Conservation (phyloP, 2,329 filamentous ascomycete species). For the Aureobasidium sp. region DNA sequence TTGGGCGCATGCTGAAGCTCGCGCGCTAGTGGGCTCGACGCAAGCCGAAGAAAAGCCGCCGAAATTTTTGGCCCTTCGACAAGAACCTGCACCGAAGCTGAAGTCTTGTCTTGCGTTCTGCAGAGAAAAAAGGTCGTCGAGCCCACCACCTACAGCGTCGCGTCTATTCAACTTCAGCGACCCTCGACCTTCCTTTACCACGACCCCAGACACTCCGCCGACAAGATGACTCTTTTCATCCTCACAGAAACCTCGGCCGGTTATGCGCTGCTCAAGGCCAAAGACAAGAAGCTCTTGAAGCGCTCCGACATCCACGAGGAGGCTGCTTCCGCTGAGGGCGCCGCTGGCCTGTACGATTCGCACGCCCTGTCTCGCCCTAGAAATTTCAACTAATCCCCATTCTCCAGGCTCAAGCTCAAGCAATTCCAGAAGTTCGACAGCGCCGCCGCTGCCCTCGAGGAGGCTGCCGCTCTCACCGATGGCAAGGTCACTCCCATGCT, state of each 20-base stretch:
- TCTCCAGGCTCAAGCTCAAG: constrained; percentile 67
- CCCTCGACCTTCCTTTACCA: background rate
- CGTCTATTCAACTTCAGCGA: background rate
- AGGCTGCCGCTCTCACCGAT: constrained; percentile 80
- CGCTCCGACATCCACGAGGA: constrained; percentile 69
- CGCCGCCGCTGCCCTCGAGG: constrained; percentile 79
- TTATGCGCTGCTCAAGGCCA: constrained; percentile 96
- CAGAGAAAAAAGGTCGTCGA: constrained; percentile 8
- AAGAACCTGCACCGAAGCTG: background rate
- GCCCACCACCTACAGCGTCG: background rate
- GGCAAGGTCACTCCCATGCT: constrained; percentile 82
- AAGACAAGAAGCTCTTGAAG: constrained; percentile 96
- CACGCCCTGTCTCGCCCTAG: background rate
- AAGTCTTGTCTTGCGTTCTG: background rate
- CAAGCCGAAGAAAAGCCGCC: background rate
- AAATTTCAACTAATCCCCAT: background rate
- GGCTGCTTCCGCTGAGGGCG: constrained; percentile 69
- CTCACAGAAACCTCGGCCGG: constrained; percentile 91
- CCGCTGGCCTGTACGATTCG: constrained; percentile 58
- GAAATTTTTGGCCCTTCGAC: background rate
- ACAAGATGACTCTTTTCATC: constrained; percentile 56
- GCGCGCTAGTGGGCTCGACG: background rate
- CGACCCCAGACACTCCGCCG: background rate
- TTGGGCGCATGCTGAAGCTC: background rate
- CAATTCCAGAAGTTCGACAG: constrained; percentile 97